Percentiles rank a stretch among this genome's conserved stretches.
These are phyloP conservation scores for Penicillium manginii DNA, from an alignment of 495 filamentous ascomycete species.

Conservation along the genomic window DNA sequence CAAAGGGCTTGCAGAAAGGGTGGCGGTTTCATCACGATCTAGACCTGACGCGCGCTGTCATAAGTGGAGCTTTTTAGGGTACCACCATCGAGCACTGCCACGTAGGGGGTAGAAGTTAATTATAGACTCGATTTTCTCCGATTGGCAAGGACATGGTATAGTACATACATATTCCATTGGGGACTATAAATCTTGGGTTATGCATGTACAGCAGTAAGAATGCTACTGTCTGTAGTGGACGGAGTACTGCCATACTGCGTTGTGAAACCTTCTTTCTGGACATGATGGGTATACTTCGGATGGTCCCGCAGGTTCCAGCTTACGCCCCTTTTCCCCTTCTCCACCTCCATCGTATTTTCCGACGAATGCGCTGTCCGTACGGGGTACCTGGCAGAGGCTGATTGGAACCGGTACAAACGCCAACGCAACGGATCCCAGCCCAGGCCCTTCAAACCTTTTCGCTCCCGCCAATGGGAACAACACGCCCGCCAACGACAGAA, in stretches of 20 bases:
- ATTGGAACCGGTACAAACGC: not conserved
- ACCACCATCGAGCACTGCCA: slow-evolving; percentile 3
- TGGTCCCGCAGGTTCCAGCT: not conserved
- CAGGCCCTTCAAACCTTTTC: not conserved
- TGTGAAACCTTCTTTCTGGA: too few relatives aligned
- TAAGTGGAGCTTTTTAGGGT: slow-evolving; percentile 6
- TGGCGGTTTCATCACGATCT: slow-evolving; percentile 10
- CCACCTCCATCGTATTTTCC: not conserved
- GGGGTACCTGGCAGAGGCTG: not conserved
- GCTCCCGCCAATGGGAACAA: not conserved
- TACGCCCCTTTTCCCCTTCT: slow-evolving; percentile 4
- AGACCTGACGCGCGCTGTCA: slow-evolving; percentile 10
- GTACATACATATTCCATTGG: not conserved
- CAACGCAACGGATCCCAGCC: not conserved
- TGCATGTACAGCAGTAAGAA: not conserved
- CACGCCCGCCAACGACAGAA: not conserved
- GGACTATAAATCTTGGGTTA: not conserved
- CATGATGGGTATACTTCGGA: not conserved
- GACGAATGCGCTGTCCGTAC: not conserved
- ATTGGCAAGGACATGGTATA: not conserved
- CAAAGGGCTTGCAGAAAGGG: slow-evolving; percentile 1
- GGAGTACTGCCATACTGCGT: too few relatives aligned
- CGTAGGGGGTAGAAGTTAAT: not conserved
- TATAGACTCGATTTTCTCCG: not conserved
- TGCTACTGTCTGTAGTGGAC: too few relatives aligned